A percentile compares a stretch with the other conserved stretches of the same genome.
Conservation (phyloP, 441 rosid species). For the Mallotus repandus region DNA sequence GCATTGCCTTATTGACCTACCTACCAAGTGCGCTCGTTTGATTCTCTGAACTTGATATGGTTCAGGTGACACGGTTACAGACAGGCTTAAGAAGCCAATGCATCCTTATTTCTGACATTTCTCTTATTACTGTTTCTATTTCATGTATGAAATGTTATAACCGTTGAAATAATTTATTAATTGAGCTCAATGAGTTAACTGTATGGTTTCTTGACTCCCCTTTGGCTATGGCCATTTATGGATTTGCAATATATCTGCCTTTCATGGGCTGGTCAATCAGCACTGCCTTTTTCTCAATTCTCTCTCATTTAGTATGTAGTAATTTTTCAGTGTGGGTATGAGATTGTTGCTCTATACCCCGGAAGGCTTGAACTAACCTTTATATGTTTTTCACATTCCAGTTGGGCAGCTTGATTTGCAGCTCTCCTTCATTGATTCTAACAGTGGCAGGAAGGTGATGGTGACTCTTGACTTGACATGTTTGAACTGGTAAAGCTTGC, state of each 20-base stretch:
- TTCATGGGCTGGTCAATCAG: not conserved
- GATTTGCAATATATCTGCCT: not conserved
- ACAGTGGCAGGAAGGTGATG: slow-evolving; percentile 48
- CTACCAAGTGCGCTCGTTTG: too few species aligned
- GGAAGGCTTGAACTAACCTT: slow-evolving; percentile 15
- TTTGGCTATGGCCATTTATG: not conserved
- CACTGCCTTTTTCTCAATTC: not conserved
- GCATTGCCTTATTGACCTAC: too few species aligned
- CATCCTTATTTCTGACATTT: not conserved
- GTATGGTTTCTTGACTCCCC: not conserved
- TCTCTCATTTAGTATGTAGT: not conserved
- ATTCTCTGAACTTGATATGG: not conserved
- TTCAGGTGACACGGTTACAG: not conserved
- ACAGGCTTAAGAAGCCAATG: not conserved
- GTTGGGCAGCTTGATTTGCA: slow-evolving; percentile 70
- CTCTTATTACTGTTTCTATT: not conserved
- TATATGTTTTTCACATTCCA: slow-evolving; percentile 28
- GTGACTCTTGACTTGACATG: slow-evolving; percentile 63
- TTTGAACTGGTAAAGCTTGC: slow-evolving; percentile 61
- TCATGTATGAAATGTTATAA: not conserved
- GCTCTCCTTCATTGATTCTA: slow-evolving; percentile 54
- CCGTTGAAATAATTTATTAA: not conserved
- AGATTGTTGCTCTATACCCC: not conserved
- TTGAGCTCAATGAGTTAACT: not conserved
- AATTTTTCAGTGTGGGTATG: not conserved